Base-by-base conservation (phyloP, 176 grass and related monocot species). In the Alopecurus myosuroides region DNA sequence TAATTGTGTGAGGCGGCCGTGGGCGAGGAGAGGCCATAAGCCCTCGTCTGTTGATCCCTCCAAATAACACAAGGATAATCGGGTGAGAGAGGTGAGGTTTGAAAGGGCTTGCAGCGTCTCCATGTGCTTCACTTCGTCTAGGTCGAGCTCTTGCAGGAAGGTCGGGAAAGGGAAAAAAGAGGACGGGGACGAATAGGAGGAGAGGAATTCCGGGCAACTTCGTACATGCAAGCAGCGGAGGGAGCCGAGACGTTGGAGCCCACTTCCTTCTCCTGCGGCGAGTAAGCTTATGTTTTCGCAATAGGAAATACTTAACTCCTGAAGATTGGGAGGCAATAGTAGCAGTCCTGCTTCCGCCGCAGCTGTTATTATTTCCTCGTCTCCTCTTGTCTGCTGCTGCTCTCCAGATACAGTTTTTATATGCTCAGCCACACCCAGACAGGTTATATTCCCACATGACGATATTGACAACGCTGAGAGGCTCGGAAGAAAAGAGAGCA, bases 291-390 rank as follows among this genome's bases (percentile, higher is more conserved):
- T 9, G 3, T 80, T 18, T 48, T 1, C 12, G 26, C 40, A 65
- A 0, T 0, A 0, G 0, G 0, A 0, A 18, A 81, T 69, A 0
- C 0, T 0, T 17, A 81, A 10, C 5, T 3, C 7, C 13, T 50
- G 29, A 6, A 82, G 13, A 3, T 70, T 29, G 7, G 46, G 13
- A 55, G 79, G 79, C 63, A 82, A 41, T 13, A 69, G 79, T 3
- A 82, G 33, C 3, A 82, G 1, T 6, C 79, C 48, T 50, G 6
- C 39, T 41, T 4, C 39, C 1, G 2, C 39, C 6, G 19, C 52
- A 14, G 13, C 11, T 36, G 13, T 18, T 34, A 33, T 52, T 50
- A 52, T 30, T 5, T 76, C 72, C 72, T 12, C 72, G 22, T 18
- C 46, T 22, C 41, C 30, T 46, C 41, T 23, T 46, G 36, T 40